Percentiles rank a stretch among this genome's conserved stretches.
phyloP scores from a whole-genome alignment of 2,329 filamentous ascomycete species.

The Lachnellula willkommii region DNA sequence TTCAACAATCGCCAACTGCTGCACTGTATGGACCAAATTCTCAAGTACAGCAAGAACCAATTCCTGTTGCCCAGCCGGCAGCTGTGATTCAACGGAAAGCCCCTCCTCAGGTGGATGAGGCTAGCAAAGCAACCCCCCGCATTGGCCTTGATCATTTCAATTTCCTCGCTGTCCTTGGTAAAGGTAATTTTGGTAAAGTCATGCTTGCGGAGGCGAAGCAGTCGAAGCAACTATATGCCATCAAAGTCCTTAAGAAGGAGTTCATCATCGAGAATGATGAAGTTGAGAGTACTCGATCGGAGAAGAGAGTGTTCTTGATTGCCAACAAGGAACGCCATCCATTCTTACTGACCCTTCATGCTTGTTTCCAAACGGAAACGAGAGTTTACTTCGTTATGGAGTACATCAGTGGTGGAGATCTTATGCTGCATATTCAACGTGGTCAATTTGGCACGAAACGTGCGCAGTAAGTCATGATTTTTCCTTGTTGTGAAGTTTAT shows the following conservation, averaged over 20 bases:
- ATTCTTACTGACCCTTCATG: conserved; percentile 90
- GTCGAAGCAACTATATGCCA: conserved; percentile 87
- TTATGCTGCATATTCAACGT: conserved; percentile 98
- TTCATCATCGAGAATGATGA: conserved; percentile 99
- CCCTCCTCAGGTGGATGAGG: too few relatives aligned
- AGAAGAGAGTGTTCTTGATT: conserved; percentile 95
- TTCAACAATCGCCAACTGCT: conserved; percentile 30
- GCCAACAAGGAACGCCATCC: conserved; percentile 96
- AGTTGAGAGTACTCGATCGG: conserved; percentile 93
- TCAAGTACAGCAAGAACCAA: conserved; percentile 26
- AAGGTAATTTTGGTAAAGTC: conserved; percentile 99
- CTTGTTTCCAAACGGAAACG: conserved; percentile 98
- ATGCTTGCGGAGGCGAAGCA: conserved; percentile 98
- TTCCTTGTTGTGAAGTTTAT: conserved; percentile 3
- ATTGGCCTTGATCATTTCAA: conserved; percentile 99
- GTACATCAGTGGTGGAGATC: conserved; percentile 95
- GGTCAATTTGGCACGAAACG: conserved; percentile 94
- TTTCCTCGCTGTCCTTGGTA: conserved; percentile 94
- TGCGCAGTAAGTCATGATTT: conserved; percentile 66
- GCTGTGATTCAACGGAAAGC: conserved; percentile 16
- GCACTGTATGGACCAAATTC: conserved; percentile 26
- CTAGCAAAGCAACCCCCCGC: conserved; percentile 61
- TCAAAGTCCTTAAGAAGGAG: conserved; percentile 99
- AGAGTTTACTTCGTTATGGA: conserved; percentile 99
- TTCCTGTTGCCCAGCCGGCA: conserved; percentile 28